These are phyloP conservation scores for Rosa hybrid DNA, from an alignment of 331 rosid genomes.

Conservation along the genomic window DNA sequence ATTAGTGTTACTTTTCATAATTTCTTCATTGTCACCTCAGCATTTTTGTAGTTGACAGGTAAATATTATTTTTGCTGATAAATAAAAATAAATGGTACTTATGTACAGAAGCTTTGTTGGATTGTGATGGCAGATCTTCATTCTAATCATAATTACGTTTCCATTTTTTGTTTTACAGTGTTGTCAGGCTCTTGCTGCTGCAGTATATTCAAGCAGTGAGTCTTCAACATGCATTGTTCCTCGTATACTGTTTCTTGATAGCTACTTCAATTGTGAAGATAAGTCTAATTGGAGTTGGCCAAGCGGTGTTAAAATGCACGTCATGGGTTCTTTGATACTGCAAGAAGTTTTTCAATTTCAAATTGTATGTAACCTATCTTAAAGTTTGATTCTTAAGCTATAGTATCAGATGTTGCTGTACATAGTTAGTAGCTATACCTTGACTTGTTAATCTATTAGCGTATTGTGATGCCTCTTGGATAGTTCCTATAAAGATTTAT, in stretches of 20 bases:
- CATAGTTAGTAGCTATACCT: neutral
- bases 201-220: constrained; percentile 57
- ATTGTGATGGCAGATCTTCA: constrained; percentile 21
- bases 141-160: constrained; percentile 21
- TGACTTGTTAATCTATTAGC: neutral
- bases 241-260: constrained; percentile 78
- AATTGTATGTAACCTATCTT: constrained; percentile 57
- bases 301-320: constrained; percentile 56
- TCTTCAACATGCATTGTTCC: constrained; percentile 72
- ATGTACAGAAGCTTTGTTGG: constrained; percentile 21
- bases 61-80: neutral
- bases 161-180: constrained; percentile 51
- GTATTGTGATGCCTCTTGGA: constrained; percentile 4
- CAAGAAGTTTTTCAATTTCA: constrained; percentile 75
- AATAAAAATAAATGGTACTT: neutral
- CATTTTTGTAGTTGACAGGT: neutral
- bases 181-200: constrained; percentile 70
- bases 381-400: neutral
- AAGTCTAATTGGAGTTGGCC: constrained; percentile 79
- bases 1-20: constrained; percentile 15
- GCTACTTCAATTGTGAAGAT: constrained; percentile 57
- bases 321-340: constrained; percentile 84
- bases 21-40: constrained; percentile 2
- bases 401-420: neutral
- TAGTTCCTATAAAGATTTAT: neutral